phyloP scores from a whole-genome alignment of 805 yeast genomes.

The Metschnikowia orientalis region DNA sequence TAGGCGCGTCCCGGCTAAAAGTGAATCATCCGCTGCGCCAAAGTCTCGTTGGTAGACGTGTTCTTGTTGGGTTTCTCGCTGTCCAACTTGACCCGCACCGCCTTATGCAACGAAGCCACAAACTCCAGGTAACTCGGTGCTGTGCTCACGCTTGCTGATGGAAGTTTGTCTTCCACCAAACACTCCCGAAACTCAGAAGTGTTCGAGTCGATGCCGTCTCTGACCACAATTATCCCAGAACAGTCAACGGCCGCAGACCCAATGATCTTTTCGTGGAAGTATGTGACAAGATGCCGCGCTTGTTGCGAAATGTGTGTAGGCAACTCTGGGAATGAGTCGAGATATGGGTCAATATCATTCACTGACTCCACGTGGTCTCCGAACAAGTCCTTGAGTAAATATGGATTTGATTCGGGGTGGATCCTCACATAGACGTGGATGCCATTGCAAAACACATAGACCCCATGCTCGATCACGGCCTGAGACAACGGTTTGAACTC shows the following conservation, averaged over 20 bases:
- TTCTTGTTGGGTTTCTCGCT: conserved; percentile 34
- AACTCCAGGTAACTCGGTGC: conserved; percentile 63
- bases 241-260: conserved; percentile 27
- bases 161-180: conserved; percentile 63
- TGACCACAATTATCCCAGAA: conserved; percentile 53
- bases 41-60: conserved; percentile 17
- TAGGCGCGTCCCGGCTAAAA: conserved; percentile 24
- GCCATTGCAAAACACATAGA: conserved; percentile 74
- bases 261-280: conserved; percentile 38
- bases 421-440: conserved; percentile 56
- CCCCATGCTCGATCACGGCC: conserved; percentile 59
- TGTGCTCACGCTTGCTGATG: conserved; percentile 15
- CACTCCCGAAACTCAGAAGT: conserved; percentile 49
- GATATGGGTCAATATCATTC: conserved; percentile 43
- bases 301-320: conserved; percentile 67
- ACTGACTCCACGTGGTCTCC: conserved; percentile 49
- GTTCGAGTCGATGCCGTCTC: conserved; percentile 61
- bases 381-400: conserved; percentile 68
- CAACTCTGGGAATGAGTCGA: conserved; percentile 62
- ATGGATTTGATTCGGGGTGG: conserved; percentile 62
- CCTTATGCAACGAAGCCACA: conserved; percentile 62
- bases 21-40: conserved; percentile 39
- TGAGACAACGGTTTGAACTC: conserved; percentile 41
- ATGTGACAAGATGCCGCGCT: conserved; percentile 58
- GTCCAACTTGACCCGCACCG: conserved; percentile 49